A percentile compares a stretch with the other conserved stretches of the same genome.
Evolutionary conservation across 1,284 basidiomycete species (phyloP).

Genomic region (Pascua sp.): DNA sequence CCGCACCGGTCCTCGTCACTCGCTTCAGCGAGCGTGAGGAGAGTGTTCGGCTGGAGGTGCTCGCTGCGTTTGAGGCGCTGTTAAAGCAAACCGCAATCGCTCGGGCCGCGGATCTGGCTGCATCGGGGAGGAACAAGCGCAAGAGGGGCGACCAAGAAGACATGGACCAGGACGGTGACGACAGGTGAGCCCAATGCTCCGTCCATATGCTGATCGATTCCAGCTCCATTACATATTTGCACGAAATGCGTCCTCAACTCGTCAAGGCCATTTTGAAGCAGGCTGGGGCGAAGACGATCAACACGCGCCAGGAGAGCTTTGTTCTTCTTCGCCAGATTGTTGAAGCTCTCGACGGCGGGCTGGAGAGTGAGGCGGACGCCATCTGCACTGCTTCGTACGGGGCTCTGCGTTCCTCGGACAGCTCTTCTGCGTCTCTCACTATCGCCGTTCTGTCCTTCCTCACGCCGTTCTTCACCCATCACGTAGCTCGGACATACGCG

Average conservation of each 20-base stretch:
- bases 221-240: constrained; percentile 12
- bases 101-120: constrained; percentile 29
- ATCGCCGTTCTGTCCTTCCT: constrained; percentile 81
- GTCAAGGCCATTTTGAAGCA: constrained; percentile 80
- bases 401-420: constrained; percentile 54
- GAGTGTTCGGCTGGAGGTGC: constrained; percentile 90
- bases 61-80: constrained; percentile 76
- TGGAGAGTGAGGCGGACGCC: constrained; percentile 66
- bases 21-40: constrained; percentile 94
- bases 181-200: constrained; percentile 56
- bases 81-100: constrained; percentile 66
- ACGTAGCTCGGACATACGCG: constrained; percentile 65
- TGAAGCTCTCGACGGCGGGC: constrained; percentile 74
- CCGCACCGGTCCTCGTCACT: constrained; percentile 82
- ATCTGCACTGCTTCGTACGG: constrained; percentile 45
- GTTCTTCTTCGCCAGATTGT: constrained; percentile 71
- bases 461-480: constrained; percentile 74
- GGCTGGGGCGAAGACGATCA: constrained; percentile 77
- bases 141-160: constrained; percentile 65
- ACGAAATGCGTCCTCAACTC: constrained; percentile 65
- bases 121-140: constrained; percentile 39
- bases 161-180: constrained; percentile 58
- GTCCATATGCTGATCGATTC: not conserved
- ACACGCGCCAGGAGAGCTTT: constrained; percentile 80
- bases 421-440: constrained; percentile 67